Evolutionary conservation across 306 rosid genomes (phyloP).

Genomic region (Prunus padus): DNA sequence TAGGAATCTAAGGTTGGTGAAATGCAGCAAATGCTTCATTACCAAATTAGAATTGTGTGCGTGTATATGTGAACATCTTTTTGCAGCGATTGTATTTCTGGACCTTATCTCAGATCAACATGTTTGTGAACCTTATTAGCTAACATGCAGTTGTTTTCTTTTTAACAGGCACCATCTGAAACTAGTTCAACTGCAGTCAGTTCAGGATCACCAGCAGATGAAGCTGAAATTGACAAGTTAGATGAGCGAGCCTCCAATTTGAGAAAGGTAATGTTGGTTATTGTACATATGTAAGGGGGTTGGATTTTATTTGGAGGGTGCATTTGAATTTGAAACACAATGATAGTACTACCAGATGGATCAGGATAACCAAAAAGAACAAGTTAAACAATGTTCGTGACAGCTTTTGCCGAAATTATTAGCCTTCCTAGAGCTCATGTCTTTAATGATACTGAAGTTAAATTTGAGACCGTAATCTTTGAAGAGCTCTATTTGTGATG

Average conservation of each 20-base stretch:
- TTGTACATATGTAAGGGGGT: background rate
- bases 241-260: slow-evolving; percentile 68
- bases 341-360: background rate
- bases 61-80: background rate
- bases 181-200: slow-evolving; percentile 46
- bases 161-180: slow-evolving; percentile 60
- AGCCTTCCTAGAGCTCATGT: background rate
- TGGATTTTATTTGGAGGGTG: background rate
- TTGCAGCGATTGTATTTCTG: background rate
- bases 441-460: background rate
- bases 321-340: background rate
- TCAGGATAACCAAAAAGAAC: background rate
- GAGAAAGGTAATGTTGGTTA: slow-evolving; percentile 50
- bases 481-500: background rate
- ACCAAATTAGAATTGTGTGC: background rate
- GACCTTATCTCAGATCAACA: background rate
- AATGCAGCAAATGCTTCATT: slow-evolving; percentile 4
- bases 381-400: background rate
- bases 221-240: slow-evolving; percentile 69
- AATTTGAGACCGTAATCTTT: background rate
- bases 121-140: slow-evolving; percentile 4
- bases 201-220: slow-evolving; percentile 41
- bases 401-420: background rate
- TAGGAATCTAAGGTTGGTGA: background rate
- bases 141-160: slow-evolving; percentile 12